A percentile compares a stretch with the other conserved stretches of the same genome.
Conservation (phyloP, 2,329 filamentous ascomycete genomes). For the Fusarium tuaranense region DNA sequence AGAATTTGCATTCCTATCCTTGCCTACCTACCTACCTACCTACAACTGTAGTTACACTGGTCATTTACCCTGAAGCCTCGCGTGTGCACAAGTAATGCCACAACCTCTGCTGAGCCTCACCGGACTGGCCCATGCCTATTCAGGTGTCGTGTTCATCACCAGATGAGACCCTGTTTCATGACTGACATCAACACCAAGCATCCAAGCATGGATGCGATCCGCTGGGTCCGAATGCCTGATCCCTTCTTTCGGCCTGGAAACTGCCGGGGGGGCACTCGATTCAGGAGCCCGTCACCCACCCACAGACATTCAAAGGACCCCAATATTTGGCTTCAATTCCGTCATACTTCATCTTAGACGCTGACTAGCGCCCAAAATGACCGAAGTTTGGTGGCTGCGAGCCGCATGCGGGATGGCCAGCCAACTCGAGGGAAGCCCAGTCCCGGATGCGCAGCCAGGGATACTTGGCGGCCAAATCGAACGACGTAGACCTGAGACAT, state of each 20-base stretch:
- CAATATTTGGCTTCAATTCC: conserved; percentile 38
- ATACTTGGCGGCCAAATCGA: conserved; percentile 25
- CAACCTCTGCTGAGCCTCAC: conserved; percentile 9
- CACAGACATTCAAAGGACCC: conserved; percentile 18
- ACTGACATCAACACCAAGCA: conserved; percentile 31
- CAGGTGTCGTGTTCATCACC: not conserved
- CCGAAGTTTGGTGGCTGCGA: conserved; percentile 39
- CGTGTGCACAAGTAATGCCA: not conserved
- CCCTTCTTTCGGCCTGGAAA: conserved; percentile 22
- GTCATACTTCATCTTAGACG: conserved; percentile 43
- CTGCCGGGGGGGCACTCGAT: conserved; percentile 26
- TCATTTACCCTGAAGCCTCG: not conserved
- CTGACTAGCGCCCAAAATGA: conserved; percentile 37
- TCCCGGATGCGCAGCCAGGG: conserved; percentile 29
- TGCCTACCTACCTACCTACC: not conserved
- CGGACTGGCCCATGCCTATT: conserved; percentile 14
- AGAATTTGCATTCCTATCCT: not conserved
- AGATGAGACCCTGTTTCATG: conserved; percentile 29
- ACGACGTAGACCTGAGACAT: conserved; percentile 38
- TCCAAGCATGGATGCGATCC: conserved; percentile 9
- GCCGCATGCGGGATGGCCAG: conserved; percentile 43
- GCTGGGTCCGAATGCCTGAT: conserved; percentile 9
- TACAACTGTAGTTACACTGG: not conserved
- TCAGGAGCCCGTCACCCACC: conserved; percentile 15
- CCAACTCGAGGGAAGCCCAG: conserved; percentile 27